Conservation (phyloP, 148 eudicot genomes). For the Suaeda aralocaspica region DNA sequence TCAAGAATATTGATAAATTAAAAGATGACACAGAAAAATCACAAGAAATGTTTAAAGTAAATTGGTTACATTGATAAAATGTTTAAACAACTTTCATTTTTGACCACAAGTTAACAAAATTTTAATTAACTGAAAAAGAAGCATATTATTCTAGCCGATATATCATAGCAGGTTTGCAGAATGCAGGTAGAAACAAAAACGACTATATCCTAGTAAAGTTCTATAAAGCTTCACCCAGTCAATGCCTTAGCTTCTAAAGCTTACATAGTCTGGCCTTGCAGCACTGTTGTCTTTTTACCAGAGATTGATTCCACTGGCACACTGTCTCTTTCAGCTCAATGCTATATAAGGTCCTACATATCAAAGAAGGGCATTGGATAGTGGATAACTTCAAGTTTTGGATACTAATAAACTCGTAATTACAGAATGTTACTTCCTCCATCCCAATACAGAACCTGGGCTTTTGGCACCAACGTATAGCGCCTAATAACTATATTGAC, state of each 20-base stretch:
- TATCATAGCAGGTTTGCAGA: background rate
- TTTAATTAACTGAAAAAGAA: too few species aligned
- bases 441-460: too few species aligned
- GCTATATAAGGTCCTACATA: background rate
- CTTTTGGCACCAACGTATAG: too few species aligned
- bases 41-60: background rate
- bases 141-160: background rate
- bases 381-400: background rate
- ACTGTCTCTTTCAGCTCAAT: background rate
- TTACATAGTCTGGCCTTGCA: background rate
- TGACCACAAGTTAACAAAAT: too few species aligned
- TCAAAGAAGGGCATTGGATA: background rate
- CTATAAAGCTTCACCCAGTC: background rate
- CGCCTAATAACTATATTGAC: too few species aligned
- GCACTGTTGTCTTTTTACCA: background rate
- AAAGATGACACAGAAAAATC: constrained; percentile 12
- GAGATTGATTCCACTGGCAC: background rate
- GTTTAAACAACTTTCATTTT: too few species aligned
- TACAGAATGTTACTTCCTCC: too few species aligned
- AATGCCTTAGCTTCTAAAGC: background rate
- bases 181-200: background rate
- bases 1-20: constrained; percentile 19
- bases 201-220: background rate
- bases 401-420: background rate
- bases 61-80: too few species aligned